Percentiles rank a stretch among this genome's conserved stretches.
phyloP scores from a whole-genome alignment of 257 asterid genomes.

The Fraxinus excelsior region DNA sequence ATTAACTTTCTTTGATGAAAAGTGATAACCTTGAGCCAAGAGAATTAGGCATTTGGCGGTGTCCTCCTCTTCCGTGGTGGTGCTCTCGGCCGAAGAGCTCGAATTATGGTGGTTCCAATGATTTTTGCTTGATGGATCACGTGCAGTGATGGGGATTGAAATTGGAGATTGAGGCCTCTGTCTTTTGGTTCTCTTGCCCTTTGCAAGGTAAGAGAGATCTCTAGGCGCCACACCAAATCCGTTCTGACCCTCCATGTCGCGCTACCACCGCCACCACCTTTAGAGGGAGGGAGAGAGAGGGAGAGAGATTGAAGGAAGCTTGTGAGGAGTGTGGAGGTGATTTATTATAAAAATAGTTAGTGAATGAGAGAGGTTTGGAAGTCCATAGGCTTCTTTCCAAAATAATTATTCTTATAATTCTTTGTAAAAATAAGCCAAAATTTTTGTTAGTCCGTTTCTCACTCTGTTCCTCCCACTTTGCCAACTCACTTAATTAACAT shows the following conservation, averaged over 20 bases:
- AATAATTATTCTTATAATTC: background rate
- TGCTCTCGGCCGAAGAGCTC: slow-evolving; percentile 43
- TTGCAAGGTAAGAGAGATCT: slow-evolving; percentile 39
- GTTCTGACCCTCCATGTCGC: slow-evolving; percentile 35
- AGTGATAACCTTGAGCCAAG: slow-evolving; percentile 42
- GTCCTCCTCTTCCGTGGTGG: slow-evolving; percentile 58
- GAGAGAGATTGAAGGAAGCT: slow-evolving; percentile 25
- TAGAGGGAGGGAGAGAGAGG: slow-evolving; percentile 34
- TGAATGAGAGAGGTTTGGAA: slow-evolving; percentile 46
- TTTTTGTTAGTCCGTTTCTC: background rate
- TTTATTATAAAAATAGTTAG: slow-evolving; percentile 28
- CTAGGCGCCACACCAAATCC: slow-evolving; percentile 34
- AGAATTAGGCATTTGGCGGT: slow-evolving; percentile 62
- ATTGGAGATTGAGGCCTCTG: slow-evolving; percentile 47
- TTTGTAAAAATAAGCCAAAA: background rate
- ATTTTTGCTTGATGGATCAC: background rate
- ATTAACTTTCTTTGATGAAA: background rate
- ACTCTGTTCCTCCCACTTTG: background rate
- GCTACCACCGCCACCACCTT: slow-evolving; percentile 18
- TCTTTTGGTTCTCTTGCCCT: slow-evolving; percentile 61
- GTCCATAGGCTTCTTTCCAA: slow-evolving; percentile 25
- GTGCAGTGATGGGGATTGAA: slow-evolving; percentile 39
- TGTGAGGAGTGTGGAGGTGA: slow-evolving; percentile 36
- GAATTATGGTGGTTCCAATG: background rate
- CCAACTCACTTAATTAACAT: background rate